Evolutionary conservation across 148 eudicot genomes (phyloP).

Genomic region (Dysphania ambrosioides): DNA sequence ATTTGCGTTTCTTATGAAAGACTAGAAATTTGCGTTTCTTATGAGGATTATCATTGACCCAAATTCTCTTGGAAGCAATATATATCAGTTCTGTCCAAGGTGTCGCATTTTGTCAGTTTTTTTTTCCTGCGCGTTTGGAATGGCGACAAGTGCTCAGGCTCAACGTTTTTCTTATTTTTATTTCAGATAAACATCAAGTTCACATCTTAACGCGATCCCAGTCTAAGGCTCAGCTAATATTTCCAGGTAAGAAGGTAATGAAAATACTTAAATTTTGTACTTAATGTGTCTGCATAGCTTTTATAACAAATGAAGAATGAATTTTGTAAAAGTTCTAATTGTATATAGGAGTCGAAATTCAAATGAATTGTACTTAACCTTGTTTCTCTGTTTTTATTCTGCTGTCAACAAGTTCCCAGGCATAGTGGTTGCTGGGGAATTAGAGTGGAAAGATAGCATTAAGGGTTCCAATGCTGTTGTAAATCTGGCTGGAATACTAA

Average conservation of each 20-base stretch:
- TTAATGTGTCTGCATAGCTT: constrained; percentile 3
- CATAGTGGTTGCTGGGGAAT: constrained; percentile 77
- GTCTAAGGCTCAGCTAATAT: constrained; percentile 69
- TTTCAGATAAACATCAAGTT: constrained; percentile 73
- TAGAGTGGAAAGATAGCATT: constrained; percentile 81
- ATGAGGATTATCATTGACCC: too few species aligned
- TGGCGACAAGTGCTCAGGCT: constrained; percentile 4
- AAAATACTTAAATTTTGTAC: constrained; percentile 8
- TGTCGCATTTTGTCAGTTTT: neutral
- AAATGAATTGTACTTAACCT: neutral
- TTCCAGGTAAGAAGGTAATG: constrained; percentile 99
- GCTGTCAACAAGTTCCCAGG: constrained; percentile 79
- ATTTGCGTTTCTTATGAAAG: too few species aligned
- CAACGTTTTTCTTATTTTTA: constrained; percentile 5
- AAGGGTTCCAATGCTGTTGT: constrained; percentile 90
- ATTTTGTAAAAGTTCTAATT: neutral
- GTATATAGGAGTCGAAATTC: too few species aligned
- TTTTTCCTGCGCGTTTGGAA: neutral
- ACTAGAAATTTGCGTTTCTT: too few species aligned
- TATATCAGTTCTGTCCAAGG: too few species aligned
- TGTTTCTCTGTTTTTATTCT: constrained; percentile 25
- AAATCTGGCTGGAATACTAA: constrained; percentile 89
- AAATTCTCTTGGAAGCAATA: too few species aligned
- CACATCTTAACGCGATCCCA: constrained; percentile 80
- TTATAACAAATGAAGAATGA: neutral